phyloP scores from a whole-genome alignment of 352 stramenopile genomes.

The Phytopythium mirpurense region DNA sequence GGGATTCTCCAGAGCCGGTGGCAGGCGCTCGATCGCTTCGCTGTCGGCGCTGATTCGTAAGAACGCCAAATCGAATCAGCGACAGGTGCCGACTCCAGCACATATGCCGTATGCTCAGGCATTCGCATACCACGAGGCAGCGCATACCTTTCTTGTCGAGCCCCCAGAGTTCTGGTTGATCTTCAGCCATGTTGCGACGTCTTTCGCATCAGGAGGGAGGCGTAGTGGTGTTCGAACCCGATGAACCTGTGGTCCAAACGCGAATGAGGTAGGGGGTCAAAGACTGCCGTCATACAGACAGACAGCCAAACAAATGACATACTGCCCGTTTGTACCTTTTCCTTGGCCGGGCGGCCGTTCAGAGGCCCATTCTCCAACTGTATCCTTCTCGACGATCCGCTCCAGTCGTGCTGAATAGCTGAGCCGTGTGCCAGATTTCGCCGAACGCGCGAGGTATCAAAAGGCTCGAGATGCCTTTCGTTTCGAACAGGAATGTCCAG shows the following conservation, averaged over 20 bases:
- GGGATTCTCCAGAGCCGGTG: slow-evolving; percentile 3
- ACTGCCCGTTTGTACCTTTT: neutral
- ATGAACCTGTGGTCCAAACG: slow-evolving; percentile 12
- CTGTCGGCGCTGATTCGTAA: neutral
- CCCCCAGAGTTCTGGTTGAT: slow-evolving; percentile 6
- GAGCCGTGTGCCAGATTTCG: slow-evolving; percentile 9
- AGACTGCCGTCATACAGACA: neutral
- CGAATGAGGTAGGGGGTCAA: neutral
- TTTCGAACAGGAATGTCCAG: slow-evolving; percentile 48
- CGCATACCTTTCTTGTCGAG: slow-evolving; percentile 18
- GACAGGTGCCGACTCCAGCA: neutral
- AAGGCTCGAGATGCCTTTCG: slow-evolving; percentile 27
- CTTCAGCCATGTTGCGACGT: slow-evolving; percentile 28
- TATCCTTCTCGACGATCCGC: neutral
- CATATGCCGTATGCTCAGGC: neutral
- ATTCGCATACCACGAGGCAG: neutral
- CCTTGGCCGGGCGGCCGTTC: neutral
- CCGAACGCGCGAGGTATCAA: slow-evolving; percentile 32
- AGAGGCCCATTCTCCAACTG: neutral
- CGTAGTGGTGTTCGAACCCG: slow-evolving; percentile 34
- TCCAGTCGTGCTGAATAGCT: slow-evolving; percentile 1
- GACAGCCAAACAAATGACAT: neutral
- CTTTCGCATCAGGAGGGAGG: slow-evolving; percentile 25
- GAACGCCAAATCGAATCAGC: neutral
- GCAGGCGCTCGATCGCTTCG: neutral